These are phyloP conservation scores for Fusarium chuoi DNA, from an alignment of 2,329 filamentous ascomycete species.

Conservation along the genomic window DNA sequence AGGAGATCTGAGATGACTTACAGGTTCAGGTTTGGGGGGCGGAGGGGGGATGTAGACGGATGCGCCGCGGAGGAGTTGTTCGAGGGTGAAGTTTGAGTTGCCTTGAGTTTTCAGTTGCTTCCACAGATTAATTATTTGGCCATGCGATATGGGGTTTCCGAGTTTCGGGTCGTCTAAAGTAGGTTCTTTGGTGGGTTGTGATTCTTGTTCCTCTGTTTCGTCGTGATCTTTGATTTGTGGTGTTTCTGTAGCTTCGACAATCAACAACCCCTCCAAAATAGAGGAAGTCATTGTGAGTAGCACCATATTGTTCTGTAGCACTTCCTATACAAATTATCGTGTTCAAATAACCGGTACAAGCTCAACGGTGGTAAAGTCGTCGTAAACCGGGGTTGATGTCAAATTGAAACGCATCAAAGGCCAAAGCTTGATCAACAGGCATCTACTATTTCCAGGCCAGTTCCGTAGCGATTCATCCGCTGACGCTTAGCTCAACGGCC, in stretches of 20 bases:
- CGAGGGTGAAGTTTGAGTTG: conserved; percentile 63
- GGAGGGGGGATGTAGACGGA: conserved; percentile 82
- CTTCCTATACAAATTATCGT: rapidly evolving
- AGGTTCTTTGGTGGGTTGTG: conserved; percentile 58
- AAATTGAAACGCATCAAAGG: neutral
- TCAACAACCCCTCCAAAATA: conserved; percentile 70
- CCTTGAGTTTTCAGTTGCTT: conserved; percentile 56
- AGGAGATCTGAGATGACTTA: conserved; percentile 56
- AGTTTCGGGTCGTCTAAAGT: conserved; percentile 60
- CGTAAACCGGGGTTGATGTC: neutral
- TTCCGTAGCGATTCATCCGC: conserved; percentile 28
- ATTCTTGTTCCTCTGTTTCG: conserved; percentile 29
- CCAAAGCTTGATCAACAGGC: conserved; percentile 6
- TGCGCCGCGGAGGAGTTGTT: conserved; percentile 77
- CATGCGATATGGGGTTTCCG: conserved; percentile 77
- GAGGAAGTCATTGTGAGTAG: conserved; percentile 79
- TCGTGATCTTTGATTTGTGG: conserved; percentile 13
- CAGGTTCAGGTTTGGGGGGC: conserved; percentile 79
- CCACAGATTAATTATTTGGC: conserved; percentile 73
- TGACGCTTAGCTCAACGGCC: conserved; percentile 22
- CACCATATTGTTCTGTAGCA: conserved; percentile 65
- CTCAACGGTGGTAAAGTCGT: neutral
- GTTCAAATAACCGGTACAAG: too few species aligned
- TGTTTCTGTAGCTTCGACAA: conserved; percentile 37
- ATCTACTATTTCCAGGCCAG: conserved; percentile 16